Evolutionary conservation across 805 yeast genomes (phyloP), one percentile per base, ranked within the genome.

Genomic region (Candida chilensis): DNA sequence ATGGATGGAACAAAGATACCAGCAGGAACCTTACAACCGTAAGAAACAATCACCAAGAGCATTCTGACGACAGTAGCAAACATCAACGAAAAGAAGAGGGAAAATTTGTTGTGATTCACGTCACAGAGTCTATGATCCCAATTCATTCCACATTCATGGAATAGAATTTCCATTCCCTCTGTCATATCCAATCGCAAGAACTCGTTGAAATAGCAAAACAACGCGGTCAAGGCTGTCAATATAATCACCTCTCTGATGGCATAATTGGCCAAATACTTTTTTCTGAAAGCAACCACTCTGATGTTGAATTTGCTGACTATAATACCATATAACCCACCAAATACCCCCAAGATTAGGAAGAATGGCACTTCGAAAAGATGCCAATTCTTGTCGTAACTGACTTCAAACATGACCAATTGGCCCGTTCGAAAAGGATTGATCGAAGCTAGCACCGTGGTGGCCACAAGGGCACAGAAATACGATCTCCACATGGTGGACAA

Each of bases 1-100:
- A 92, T 85, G 2, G 95, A 83, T 3, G 98, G 98, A 32, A 92
- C 94, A 55, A 92, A 81, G 5, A 90, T 85, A 11, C 98, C 98
- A n/a, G 96, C 94, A 0, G 98, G 98, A 1, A 90, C 88, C 53
- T 81, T 86, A 37, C 87, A 78, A 3, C 96, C 96, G 50, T 94
- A 92, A 0, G 97, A 81, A 11, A 92, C 64, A 17, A 87, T 71
- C 17, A 92, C 84, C 29, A 92, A 64, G 0, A 67, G 38, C 59
- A 78, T 73, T 33, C 98, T 64, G 4, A 85, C 55, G 0, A 75
- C 38, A 0, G 95, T 81, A 0, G 96, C 96, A 30, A 72, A 60
- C 0, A 69, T 32, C 14, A 92, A 62, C 0, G 88, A 67, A 1
- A 65, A 38, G 3, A 83, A 43, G 3, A 74, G 53, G 7, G 41